Percentiles rank a stretch among this genome's conserved stretches.
These are phyloP conservation scores for Xenoacremonium recifei DNA, from an alignment of 2,329 filamentous ascomycete genomes.

Conservation along the genomic window DNA sequence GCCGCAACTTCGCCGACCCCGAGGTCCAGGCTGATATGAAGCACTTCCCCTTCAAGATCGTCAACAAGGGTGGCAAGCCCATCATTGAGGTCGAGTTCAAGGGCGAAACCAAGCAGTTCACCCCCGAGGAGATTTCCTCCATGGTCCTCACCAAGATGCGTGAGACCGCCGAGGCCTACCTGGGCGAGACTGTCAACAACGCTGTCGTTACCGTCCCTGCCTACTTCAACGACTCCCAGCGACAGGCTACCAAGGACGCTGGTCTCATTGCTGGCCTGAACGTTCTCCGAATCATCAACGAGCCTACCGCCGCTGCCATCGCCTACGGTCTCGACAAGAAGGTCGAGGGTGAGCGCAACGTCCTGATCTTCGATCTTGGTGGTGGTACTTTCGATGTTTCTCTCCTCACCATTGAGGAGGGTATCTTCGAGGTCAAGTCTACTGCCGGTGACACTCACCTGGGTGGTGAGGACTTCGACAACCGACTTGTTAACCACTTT, in stretches of 20 bases:
- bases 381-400: conserved; percentile 99
- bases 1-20: conserved; percentile 90
- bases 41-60: conserved; percentile 98
- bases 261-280: conserved; percentile 97
- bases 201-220: conserved; percentile 98
- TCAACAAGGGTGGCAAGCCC: conserved; percentile 84
- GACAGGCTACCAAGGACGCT: conserved; percentile 98
- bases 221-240: conserved; percentile 99
- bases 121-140: conserved; percentile 96
- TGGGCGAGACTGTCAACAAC: conserved; percentile 98
- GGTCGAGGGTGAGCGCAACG: conserved; percentile 96
- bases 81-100: conserved; percentile 96
- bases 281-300: conserved; percentile 99
- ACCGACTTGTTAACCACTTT: conserved; percentile 92
- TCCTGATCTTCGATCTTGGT: conserved; percentile 99
- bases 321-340: conserved; percentile 98
- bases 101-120: conserved; percentile 92
- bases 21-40: conserved; percentile 99
- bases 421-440: conserved; percentile 98
- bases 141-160: conserved; percentile 96
- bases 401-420: conserved; percentile 96
- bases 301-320: conserved; percentile 96
- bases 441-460: conserved; percentile 97
- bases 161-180: conserved; percentile 95
- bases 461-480: conserved; percentile 96